These are phyloP conservation scores for Corymbia citriodora DNA, from an alignment of 441 rosid species.

Conservation along the genomic window DNA sequence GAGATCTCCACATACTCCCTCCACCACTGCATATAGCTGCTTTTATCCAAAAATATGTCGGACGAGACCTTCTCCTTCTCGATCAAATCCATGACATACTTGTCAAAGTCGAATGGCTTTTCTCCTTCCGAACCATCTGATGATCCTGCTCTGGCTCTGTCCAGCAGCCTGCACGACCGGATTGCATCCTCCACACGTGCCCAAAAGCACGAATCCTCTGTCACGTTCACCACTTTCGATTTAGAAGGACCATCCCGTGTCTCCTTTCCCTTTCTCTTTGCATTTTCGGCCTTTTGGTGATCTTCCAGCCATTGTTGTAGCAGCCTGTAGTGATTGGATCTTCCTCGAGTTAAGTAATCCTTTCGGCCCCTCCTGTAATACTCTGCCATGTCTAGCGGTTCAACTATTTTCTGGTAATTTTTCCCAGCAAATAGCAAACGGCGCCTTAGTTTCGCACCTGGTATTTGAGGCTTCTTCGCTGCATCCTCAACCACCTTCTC, in stretches of 20 bases:
- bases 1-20: too few relatives aligned
- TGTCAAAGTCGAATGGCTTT: slow-evolving; percentile 23
- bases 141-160: not conserved
- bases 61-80: slow-evolving; percentile 40
- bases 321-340: slow-evolving; percentile 34
- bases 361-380: slow-evolving; percentile 20
- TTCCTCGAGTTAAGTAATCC: slow-evolving; percentile 26
- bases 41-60: slow-evolving; percentile 46
- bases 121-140: not conserved
- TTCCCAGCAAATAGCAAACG: too few relatives aligned
- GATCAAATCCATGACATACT: slow-evolving; percentile 30
- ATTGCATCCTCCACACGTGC: slow-evolving; percentile 63
- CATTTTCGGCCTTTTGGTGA: not conserved
- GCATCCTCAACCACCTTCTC: too few relatives aligned
- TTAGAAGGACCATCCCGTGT: not conserved
- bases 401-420: too few relatives aligned
- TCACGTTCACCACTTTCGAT: slow-evolving; percentile 20
- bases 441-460: too few relatives aligned
- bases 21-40: slow-evolving; percentile 83
- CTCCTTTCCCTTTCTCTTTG: too few relatives aligned
- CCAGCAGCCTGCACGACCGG: slow-evolving; percentile 15
- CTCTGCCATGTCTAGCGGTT: slow-evolving; percentile 38
- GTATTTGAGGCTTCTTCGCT: too few relatives aligned
- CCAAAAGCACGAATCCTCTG: slow-evolving; percentile 80
- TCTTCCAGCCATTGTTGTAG: slow-evolving; percentile 43